phyloP scores from a whole-genome alignment of 345 rosid species.

The Eucalyptus pauciflora region DNA sequence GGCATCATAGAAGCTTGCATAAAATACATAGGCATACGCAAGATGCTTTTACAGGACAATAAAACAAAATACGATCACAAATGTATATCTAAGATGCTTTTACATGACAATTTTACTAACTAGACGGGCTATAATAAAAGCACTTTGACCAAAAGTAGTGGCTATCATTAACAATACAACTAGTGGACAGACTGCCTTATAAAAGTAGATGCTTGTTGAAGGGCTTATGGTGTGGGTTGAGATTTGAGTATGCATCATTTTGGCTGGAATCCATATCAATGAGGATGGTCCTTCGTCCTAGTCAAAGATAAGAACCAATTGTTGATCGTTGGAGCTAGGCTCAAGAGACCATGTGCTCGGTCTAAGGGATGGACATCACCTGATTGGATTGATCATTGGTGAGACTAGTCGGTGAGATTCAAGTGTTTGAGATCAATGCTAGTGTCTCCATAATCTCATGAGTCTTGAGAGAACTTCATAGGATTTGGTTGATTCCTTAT shows the following conservation, averaged over 20 bases:
- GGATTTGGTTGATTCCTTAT: not conserved
- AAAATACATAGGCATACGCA: accelerated
- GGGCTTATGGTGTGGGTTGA: not conserved
- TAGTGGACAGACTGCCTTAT: not conserved
- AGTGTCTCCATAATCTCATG: not conserved
- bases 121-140: not conserved
- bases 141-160: not conserved
- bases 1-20: accelerated
- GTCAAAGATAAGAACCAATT: not conserved
- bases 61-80: not conserved
- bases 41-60: not conserved
- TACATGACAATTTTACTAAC: not conserved
- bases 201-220: not conserved
- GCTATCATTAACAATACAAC: accelerated
- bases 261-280: not conserved
- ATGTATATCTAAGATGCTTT: not conserved
- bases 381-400: not conserved
- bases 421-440: not conserved
- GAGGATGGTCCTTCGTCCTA: not conserved
- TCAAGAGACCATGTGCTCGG: accelerated
- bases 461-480: not conserved
- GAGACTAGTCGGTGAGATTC: accelerated
- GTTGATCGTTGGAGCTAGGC: not conserved
- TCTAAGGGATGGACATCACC: not conserved
- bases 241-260: not conserved